Evolutionary conservation across 805 yeast species (phyloP).

Genomic region (Wilhelminamyces savonicus): DNA sequence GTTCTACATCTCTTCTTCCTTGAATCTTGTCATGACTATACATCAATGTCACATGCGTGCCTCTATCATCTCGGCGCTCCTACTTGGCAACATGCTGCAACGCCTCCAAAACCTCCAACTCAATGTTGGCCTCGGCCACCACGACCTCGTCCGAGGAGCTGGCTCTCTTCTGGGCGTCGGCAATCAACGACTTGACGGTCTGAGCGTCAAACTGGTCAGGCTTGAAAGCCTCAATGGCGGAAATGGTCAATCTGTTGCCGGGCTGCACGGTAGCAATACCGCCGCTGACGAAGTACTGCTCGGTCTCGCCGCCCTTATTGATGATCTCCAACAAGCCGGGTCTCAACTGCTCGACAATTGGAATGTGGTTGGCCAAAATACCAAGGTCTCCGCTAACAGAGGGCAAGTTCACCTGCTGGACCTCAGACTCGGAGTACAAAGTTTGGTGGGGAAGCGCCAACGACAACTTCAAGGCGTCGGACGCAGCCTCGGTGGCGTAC

Average conservation of each 20-base stretch:
- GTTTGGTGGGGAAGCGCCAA: conserved; percentile 88
- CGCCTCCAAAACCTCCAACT: conserved; percentile 94
- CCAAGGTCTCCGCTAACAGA: conserved; percentile 95
- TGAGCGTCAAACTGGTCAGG: conserved; percentile 79
- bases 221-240: conserved; percentile 93
- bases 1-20: no score
- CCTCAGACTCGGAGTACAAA: conserved; percentile 51
- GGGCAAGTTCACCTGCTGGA: conserved; percentile 84
- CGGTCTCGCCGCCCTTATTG: conserved; percentile 63
- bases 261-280: conserved; percentile 97
- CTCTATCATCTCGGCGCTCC: no score
- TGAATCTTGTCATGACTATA: no score
- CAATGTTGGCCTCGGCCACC: conserved; percentile 92
- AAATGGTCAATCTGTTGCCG: conserved; percentile 82
- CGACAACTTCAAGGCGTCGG: conserved; percentile 76
- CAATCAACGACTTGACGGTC: conserved; percentile 70
- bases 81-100: conserved; percentile 76
- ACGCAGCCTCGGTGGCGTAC: conserved; percentile 75
- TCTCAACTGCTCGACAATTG: conserved; percentile 89
- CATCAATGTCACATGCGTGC: no score
- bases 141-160: conserved; percentile 78
- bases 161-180: conserved; percentile 92
- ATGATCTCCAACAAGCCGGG: conserved; percentile 95
- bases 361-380: conserved; percentile 96
- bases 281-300: conserved; percentile 87